phyloP scores from a whole-genome alignment of 2,329 filamentous ascomycete genomes.

The Aureobasidium sp. region DNA sequence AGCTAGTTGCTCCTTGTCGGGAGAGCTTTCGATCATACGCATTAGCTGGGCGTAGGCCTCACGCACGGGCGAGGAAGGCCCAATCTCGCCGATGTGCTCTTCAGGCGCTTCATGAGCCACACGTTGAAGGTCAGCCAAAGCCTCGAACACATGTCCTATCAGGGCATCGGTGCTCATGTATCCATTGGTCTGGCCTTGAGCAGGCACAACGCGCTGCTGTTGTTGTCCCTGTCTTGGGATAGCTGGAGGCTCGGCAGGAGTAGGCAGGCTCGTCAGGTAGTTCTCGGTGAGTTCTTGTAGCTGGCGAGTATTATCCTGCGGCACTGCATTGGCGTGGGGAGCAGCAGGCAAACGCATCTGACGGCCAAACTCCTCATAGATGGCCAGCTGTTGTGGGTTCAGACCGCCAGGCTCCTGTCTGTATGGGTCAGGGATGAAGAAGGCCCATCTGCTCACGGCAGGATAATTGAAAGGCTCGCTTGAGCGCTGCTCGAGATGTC shows the following conservation, averaged over 20 bases:
- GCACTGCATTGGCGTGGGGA: constrained; percentile 48
- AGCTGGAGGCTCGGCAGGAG: constrained; percentile 55
- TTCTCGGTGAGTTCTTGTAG: constrained; percentile 57
- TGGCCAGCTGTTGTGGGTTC: constrained; percentile 85
- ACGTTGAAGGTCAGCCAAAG: constrained; percentile 52
- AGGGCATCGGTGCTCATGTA: constrained; percentile 50
- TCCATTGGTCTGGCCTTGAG: constrained; percentile 50
- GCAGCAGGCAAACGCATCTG: constrained; percentile 57
- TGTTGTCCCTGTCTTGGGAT: constrained; percentile 53
- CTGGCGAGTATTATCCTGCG: constrained; percentile 54
- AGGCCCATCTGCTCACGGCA: constrained; percentile 78
- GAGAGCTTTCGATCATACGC: constrained; percentile 45
- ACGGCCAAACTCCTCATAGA: constrained; percentile 92
- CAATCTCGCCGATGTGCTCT: constrained; percentile 52
- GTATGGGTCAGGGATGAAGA: constrained; percentile 89
- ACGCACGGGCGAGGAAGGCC: constrained; percentile 48
- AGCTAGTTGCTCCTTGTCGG: constrained; percentile 51
- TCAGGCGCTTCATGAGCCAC: constrained; percentile 50
- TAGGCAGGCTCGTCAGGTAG: constrained; percentile 56
- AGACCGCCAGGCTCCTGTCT: constrained; percentile 76
- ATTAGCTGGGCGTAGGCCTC: constrained; percentile 53
- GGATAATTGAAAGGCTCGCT: constrained; percentile 80
- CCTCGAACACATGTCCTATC: constrained; percentile 46
- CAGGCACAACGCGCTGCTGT: constrained; percentile 36
- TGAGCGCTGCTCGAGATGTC: constrained; percentile 66